Conservation (phyloP, 768 basidiomycete genomes). For the Daedaleopsis sinensis region DNA sequence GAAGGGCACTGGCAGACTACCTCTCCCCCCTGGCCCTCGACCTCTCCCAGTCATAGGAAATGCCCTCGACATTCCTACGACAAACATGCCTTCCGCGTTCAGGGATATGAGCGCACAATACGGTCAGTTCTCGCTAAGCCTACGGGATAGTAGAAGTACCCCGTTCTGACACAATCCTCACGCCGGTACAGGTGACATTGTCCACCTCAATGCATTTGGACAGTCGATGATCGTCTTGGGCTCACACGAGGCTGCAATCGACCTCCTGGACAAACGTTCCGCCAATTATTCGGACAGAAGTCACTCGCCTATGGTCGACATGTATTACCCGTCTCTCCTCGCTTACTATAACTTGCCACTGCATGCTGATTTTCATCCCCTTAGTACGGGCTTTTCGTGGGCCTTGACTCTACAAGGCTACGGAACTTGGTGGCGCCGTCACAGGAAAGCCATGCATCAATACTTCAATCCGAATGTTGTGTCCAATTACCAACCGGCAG, state of each 20-base stretch:
- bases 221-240: not conserved
- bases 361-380: not conserved
- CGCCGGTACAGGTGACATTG: not conserved
- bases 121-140: not conserved
- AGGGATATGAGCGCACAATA: not conserved
- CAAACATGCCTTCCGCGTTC: not conserved
- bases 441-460: conserved; percentile 10
- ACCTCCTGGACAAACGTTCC: conserved; percentile 38
- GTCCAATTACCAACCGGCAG: not conserved
- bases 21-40: conserved; percentile 7
- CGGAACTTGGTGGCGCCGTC: conserved; percentile 14
- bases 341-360: not conserved
- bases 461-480: conserved; percentile 5
- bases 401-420: conserved; percentile 3
- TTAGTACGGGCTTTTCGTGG: conserved; percentile 4
- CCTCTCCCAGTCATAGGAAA: conserved; percentile 4
- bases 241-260: conserved; percentile 5
- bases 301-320: conserved; percentile 19
- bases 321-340: conserved; percentile 1
- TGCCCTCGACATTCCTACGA: not conserved
- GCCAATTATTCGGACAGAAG: conserved; percentile 39
- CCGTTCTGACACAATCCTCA: not conserved
- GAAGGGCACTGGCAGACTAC: not conserved
- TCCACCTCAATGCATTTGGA: not conserved
- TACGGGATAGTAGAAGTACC: not conserved